Conservation (phyloP, 148 eudicot genomes). For the Rhododendron henanense region DNA sequence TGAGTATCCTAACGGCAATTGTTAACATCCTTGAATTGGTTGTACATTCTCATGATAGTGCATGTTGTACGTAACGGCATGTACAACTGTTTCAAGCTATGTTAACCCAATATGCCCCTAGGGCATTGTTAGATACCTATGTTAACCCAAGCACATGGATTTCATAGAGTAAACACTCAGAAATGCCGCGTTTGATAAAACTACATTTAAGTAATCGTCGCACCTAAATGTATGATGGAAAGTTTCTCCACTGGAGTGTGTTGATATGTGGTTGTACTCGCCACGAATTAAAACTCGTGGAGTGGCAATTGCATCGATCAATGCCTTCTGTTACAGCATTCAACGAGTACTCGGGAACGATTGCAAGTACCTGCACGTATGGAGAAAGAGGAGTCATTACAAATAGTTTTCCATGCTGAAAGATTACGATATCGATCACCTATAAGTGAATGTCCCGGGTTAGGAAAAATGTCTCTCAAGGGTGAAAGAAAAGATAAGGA, state of each 20-base stretch:
- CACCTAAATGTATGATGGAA: conserved; percentile 69
- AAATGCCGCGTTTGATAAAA: neutral
- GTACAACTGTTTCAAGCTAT: too few relatives aligned
- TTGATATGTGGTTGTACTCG: conserved; percentile 44
- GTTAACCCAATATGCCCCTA: too few relatives aligned
- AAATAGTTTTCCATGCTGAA: neutral
- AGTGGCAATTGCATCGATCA: conserved; percentile 70
- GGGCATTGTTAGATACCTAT: too few relatives aligned
- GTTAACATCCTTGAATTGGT: too few relatives aligned
- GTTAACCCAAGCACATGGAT: too few relatives aligned
- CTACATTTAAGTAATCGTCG: neutral
- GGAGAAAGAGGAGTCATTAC: conserved; percentile 9
- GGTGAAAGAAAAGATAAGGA: too few relatives aligned
- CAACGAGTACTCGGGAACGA: conserved; percentile 74
- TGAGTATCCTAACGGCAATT: neutral
- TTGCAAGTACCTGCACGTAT: conserved; percentile 61
- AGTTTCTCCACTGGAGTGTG: conserved; percentile 62
- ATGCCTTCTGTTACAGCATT: conserved; percentile 82
- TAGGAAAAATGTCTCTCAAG: too few relatives aligned
- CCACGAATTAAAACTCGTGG: conserved; percentile 72
- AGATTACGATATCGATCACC: neutral
- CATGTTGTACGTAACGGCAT: too few relatives aligned
- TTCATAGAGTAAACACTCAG: neutral
- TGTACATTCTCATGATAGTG: too few relatives aligned
- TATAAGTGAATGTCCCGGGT: neutral